Base-by-base conservation (phyloP, 2,329 filamentous ascomycete genomes). In the Aspergillus tanneri region DNA sequence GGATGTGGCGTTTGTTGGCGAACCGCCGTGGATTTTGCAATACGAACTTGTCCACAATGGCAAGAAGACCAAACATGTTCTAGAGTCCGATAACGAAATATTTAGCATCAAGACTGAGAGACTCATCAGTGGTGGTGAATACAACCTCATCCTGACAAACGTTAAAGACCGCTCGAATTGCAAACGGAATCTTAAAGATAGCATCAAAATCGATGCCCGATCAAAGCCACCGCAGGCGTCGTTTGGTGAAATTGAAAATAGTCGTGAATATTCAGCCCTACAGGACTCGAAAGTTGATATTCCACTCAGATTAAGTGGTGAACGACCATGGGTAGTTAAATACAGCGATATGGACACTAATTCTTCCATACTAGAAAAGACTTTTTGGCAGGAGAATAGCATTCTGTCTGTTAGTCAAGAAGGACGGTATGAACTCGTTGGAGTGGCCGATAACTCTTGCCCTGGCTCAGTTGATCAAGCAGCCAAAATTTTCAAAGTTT, bases 21-120 rank as follows among this genome's bases (percentile, higher is more conserved):
- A 97, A 60, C 79, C 85, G 14, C 93, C 95, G 0, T 97, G 92
- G 77, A 87, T 79, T 18, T 73, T 99, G 30, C 90, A 97, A 64
- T 99, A 95, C 74, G 93, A 97, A 69, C 76, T 96, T 32, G 82
- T 96, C 6, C 88, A 97, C 69, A 88, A 90, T 46, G 91, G 91
- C 46, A 95, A 88, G 70, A 83, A 91, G 44, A 85, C 82, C 54
- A 86, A 87, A 43, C 80, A 86, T 58, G 81, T 79, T 46, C 76
- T 83, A 21, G 76, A 81, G 47, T 87, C 96, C 46, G 76, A 83
- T 19, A 76, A 74, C 2, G 75, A 81, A 41, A 71, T 76, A 18
- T 85, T 85, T 64, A 86, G 78, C 28, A 90, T 99, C 64, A 81
- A 82, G 55, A 96, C 92, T 0, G 81, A 86, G 2, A 77, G 80